Base-by-base conservation (phyloP, 2,329 filamentous ascomycete species). In the Apiospora phragmitis region DNA sequence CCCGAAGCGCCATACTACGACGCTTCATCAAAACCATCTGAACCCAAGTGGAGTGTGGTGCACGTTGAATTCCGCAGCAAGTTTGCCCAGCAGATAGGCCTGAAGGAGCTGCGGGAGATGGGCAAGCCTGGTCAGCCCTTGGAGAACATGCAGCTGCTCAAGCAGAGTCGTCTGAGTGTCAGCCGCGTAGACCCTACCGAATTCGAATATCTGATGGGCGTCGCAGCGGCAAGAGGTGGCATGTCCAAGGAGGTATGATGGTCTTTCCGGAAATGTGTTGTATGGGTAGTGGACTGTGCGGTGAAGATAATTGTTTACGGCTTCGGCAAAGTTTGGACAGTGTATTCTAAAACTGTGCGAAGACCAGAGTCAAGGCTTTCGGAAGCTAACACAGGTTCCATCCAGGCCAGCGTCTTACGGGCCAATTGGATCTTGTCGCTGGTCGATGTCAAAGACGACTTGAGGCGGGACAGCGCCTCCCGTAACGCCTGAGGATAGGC, bases 1-100 rank as follows among this genome's bases (percentile, higher is more conserved):
- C 84, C 89, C 21, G 85, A 87, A 65, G 89, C 91, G 70, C 92
- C 94, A 0, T 98, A 98, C 82, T 97, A 94, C 79, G 96, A 98
- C 78, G 82, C 91, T 1, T 92, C 92, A 69, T 94, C 93, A 1
- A 90, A 88, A 74, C 85, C 88, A 69, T 85, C 89, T 1, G 88
- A 91, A 68, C 92, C 92, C 0, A 93, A 91, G 76, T 99, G 96
- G 96, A 93, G 91, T 69, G 88, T 96, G 24, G 96, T 98, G 1
- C 93, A 97, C 72, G 95, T 98, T 66, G 88, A 91, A 76, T 98
- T 97, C 79, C 90, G 92, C 70, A 91, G 90, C 79, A 98, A 97
- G 81, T 94, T 98, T 75, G 85, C 86, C 1, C 86, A 90, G 18
- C 88, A 90, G 0, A 88, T 98, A 70, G 87, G 87, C 6, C 86